Evolutionary conservation across 177 flowering plant species (phyloP).

Genomic region (Telopea speciosissima): DNA sequence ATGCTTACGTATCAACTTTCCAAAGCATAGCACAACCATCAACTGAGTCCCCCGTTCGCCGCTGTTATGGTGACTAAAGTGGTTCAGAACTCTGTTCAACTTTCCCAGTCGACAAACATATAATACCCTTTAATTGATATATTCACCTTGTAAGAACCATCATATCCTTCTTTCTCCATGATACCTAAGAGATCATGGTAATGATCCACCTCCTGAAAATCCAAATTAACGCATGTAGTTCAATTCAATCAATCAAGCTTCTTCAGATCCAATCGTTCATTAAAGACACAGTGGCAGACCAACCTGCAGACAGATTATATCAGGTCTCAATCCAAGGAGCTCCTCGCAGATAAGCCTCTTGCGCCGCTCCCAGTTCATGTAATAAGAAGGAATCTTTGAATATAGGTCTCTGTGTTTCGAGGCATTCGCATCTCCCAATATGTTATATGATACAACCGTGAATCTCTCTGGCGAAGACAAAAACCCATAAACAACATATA

Average conservation of each 20-base stretch:
- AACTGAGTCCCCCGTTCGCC: conserved; percentile 49
- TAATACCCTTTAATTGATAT: neutral
- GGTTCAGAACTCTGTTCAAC: conserved; percentile 6
- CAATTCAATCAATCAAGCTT: neutral
- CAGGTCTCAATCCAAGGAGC: conserved; percentile 35
- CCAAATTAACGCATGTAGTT: neutral
- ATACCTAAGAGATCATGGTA: conserved; percentile 35
- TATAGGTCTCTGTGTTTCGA: conserved; percentile 41
- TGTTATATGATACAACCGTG: conserved; percentile 45
- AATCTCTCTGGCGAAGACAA: conserved; percentile 29
- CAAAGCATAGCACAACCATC: conserved; percentile 78
- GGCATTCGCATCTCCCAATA: conserved; percentile 47
- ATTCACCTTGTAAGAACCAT: conserved; percentile 49
- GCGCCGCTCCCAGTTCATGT: conserved; percentile 38
- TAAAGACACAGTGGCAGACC: neutral
- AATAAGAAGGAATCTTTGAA: conserved; percentile 26
- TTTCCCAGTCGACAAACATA: neutral
- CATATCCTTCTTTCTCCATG: conserved; percentile 49
- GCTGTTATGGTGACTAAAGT: conserved; percentile 26
- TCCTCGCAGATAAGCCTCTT: conserved; percentile 43
- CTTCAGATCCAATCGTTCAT: neutral
- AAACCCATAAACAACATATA: neutral
- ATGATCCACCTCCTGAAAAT: conserved; percentile 56
- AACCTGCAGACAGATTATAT: conserved; percentile 56
- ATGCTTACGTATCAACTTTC: conserved; percentile 47